Evolutionary conservation across 1,284 basidiomycete species (phyloP).

Genomic region (Malassezia equina): DNA sequence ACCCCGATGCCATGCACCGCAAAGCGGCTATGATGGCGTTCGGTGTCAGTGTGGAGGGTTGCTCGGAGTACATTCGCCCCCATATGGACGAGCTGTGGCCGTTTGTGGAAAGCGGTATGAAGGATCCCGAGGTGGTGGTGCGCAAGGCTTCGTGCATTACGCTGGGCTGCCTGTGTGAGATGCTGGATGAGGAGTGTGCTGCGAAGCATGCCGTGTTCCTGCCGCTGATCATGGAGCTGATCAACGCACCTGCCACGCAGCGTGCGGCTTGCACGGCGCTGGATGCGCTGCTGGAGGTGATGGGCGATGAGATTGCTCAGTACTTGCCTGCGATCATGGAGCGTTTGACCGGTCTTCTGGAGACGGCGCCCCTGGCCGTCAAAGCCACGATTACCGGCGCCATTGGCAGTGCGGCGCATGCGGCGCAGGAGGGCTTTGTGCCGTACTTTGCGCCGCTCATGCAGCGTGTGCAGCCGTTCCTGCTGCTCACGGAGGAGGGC

Average conservation of each 20-base stretch:
- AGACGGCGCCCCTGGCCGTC: constrained; percentile 71
- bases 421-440: constrained; percentile 81
- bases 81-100: constrained; percentile 90
- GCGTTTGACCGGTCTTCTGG: constrained; percentile 75
- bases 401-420: constrained; percentile 94
- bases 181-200: constrained; percentile 87
- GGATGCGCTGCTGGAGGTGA: constrained; percentile 89
- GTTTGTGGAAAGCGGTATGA: constrained; percentile 77
- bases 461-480: constrained; percentile 71
- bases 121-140: constrained; percentile 71
- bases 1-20: constrained; percentile 55
- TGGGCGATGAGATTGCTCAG: constrained; percentile 76
- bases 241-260: constrained; percentile 79
- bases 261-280: constrained; percentile 87
- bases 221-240: constrained; percentile 60
- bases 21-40: constrained; percentile 93
- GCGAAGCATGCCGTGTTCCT: constrained; percentile 73
- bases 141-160: constrained; percentile 90
- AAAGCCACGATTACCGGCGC: constrained; percentile 95
- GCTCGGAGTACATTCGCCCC: constrained; percentile 94
- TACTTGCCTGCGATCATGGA: constrained; percentile 95
- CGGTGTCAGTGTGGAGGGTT: constrained; percentile 91
- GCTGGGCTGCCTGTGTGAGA: constrained; percentile 92
- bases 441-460: constrained; percentile 94
- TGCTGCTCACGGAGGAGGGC: constrained; percentile 67